A percentile compares a stretch with the other conserved stretches of the same genome.
Conservation (phyloP, 2,329 filamentous ascomycete species). For the Falciphora oryzae region DNA sequence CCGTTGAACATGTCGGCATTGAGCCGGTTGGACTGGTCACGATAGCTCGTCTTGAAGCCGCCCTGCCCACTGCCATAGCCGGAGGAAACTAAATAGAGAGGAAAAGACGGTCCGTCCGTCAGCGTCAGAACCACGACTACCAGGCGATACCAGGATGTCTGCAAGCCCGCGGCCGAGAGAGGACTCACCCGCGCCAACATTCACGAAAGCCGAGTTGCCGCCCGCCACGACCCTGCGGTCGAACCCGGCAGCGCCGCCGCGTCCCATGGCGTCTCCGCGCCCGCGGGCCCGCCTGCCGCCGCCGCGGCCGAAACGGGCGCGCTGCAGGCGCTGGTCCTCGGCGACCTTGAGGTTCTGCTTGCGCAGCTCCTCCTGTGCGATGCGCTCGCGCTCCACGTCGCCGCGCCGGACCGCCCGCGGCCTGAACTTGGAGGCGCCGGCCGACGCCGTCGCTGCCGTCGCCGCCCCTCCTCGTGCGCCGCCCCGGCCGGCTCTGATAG, state of each 20-base stretch:
- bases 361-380: constrained; percentile 28
- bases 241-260: constrained; percentile 17
- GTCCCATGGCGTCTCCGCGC: constrained; percentile 23
- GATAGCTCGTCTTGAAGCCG: constrained; percentile 15
- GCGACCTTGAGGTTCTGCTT: constrained; percentile 24
- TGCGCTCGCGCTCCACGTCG: constrained; percentile 29
- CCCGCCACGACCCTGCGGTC: constrained; percentile 24
- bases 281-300: constrained; percentile 16
- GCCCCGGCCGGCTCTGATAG: constrained; percentile 5
- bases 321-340: constrained; percentile 24
- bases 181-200: constrained; percentile 21
- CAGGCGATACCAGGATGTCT: constrained; percentile 4
- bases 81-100: constrained; percentile 2
- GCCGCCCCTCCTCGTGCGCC: neutral
- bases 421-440: constrained; percentile 22
- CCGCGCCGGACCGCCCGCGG: constrained; percentile 28
- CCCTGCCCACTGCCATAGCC: constrained; percentile 8
- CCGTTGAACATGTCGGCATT: constrained; percentile 52
- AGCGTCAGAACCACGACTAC: neutral
- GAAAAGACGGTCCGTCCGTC: neutral
- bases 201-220: constrained; percentile 31
- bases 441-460: neutral
- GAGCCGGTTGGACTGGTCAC: constrained; percentile 42
- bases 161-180: neutral
- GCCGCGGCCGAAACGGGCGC: constrained; percentile 22